Evolutionary conservation across 2,329 filamentous ascomycete genomes (phyloP).

Genomic region (Claviceps fusiformis): DNA sequence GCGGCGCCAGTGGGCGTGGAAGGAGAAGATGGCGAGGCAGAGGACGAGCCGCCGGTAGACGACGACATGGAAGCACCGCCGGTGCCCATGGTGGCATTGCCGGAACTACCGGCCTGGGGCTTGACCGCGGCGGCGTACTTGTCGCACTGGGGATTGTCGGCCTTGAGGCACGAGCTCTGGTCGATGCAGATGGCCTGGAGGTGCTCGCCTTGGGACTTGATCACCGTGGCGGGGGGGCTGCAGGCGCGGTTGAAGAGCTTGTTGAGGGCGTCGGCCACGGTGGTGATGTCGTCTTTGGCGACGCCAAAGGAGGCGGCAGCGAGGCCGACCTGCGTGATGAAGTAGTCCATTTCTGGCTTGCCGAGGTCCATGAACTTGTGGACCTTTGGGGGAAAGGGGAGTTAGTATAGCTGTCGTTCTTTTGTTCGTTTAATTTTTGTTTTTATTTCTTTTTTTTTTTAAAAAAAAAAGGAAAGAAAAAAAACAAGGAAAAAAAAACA

Average conservation of each 20-base stretch:
- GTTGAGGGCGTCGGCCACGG: constrained; percentile 34
- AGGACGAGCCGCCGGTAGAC: not conserved
- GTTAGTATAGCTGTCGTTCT: not conserved
- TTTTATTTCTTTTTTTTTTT: not conserved
- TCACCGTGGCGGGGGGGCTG: constrained; percentile 28
- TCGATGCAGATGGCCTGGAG: constrained; percentile 44
- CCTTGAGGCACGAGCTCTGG: constrained; percentile 28
- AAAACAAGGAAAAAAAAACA: too few relatives aligned
- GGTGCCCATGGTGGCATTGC: not conserved
- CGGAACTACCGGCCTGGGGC: constrained; percentile 7
- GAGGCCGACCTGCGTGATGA: constrained; percentile 43
- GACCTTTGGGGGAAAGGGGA: constrained; percentile 13
- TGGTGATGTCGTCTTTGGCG: constrained; percentile 33
- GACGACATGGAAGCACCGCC: too few relatives aligned
- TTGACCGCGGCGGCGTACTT: constrained; percentile 23
- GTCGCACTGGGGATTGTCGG: constrained; percentile 30
- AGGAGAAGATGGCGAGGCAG: constrained; percentile 2
- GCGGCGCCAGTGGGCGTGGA: constrained; percentile 13
- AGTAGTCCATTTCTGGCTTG: constrained; percentile 39
- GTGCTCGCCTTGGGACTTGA: constrained; percentile 29
- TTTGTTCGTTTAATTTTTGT: not conserved
- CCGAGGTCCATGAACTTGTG: constrained; percentile 49
- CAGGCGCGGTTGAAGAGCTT: constrained; percentile 39
- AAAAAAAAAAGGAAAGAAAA: too few relatives aligned
- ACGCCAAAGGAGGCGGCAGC: constrained; percentile 46